phyloP scores from a whole-genome alignment of 2,329 filamentous ascomycete genomes.

The Dactylellina sp. region DNA sequence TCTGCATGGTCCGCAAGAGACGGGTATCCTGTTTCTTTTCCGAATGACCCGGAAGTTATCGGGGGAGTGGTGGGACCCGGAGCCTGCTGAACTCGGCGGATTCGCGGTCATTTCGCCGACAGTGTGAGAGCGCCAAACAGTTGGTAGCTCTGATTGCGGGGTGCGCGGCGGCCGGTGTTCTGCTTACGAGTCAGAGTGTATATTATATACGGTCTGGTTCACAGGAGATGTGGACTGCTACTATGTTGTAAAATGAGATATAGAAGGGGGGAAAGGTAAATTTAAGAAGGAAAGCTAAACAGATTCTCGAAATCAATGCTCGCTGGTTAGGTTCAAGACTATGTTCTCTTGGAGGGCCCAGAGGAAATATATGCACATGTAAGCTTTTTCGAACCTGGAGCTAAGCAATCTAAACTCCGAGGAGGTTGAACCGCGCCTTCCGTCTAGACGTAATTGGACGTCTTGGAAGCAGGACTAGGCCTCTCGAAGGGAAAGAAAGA shows the following conservation, averaged over 20 bases:
- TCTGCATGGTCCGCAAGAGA: slow-evolving; percentile 60
- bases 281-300: neutral
- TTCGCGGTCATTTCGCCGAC: slow-evolving; percentile 53
- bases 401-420: slow-evolving; percentile 50
- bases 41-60: slow-evolving; percentile 59
- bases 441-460: slow-evolving; percentile 24
- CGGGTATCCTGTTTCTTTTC: slow-evolving; percentile 61
- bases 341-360: neutral
- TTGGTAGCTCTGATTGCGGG: neutral
- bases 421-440: slow-evolving; percentile 35
- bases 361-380: slow-evolving; percentile 21
- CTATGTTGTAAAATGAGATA: neutral
- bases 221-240: neutral
- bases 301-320: neutral
- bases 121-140: slow-evolving; percentile 2
- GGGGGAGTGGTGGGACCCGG: slow-evolving; percentile 50
- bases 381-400: slow-evolving; percentile 31
- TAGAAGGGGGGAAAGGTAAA: neutral
- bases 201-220: neutral
- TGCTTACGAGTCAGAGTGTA: slow-evolving; percentile 1
- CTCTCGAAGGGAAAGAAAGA: neutral
- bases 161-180: slow-evolving; percentile 9
- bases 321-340: neutral
- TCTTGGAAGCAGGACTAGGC: no score
- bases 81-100: slow-evolving; percentile 45